Evolutionary conservation across 2,329 filamentous ascomycete species (phyloP).

Genomic region (Cladosporium sp.): DNA sequence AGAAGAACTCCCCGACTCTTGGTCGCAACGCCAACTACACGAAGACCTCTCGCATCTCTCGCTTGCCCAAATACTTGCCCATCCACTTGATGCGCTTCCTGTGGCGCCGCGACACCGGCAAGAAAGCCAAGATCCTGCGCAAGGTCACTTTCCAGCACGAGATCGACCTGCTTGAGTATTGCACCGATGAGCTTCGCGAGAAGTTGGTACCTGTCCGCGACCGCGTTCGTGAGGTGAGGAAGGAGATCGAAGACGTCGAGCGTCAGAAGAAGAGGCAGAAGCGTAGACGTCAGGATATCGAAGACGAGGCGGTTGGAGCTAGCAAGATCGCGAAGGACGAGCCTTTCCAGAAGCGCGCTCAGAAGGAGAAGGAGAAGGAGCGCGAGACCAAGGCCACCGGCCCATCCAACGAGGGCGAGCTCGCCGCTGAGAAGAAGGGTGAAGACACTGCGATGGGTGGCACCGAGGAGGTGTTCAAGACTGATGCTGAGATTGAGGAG

Average conservation of each 20-base stretch:
- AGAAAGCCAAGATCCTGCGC: conserved; percentile 99
- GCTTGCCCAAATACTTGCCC: conserved; percentile 90
- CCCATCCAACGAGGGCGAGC: conserved; percentile 44
- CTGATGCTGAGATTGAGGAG: conserved; percentile 86
- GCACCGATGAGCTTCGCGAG: conserved; percentile 82
- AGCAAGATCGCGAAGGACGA: conserved; percentile 49
- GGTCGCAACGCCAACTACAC: conserved; percentile 81
- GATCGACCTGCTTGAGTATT: conserved; percentile 91
- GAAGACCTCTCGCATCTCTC: conserved; percentile 84
- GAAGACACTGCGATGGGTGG: conserved; percentile 74
- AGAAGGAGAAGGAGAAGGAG: conserved; percentile 57
- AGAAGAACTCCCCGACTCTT: conserved; percentile 80
- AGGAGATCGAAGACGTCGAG: conserved; percentile 92
- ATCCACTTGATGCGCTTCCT: conserved; percentile 98
- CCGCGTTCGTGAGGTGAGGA: conserved; percentile 90
- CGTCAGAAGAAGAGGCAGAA: conserved; percentile 90
- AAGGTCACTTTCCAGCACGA: conserved; percentile 97
- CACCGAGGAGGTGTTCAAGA: conserved; percentile 84
- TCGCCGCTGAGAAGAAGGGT: conserved; percentile 53
- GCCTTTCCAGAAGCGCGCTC: conserved; percentile 86
- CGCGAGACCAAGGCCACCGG: conserved; percentile 36
- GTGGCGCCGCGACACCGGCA: conserved; percentile 92
- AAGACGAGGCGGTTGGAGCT: conserved; percentile 45
- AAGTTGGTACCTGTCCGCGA: conserved; percentile 89
- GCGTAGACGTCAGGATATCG: conserved; percentile 59